Percentiles rank a stretch among this genome's conserved stretches.
These are phyloP conservation scores for Cydonia oblonga DNA, from an alignment of 331 rosid genomes.

Conservation along the genomic window DNA sequence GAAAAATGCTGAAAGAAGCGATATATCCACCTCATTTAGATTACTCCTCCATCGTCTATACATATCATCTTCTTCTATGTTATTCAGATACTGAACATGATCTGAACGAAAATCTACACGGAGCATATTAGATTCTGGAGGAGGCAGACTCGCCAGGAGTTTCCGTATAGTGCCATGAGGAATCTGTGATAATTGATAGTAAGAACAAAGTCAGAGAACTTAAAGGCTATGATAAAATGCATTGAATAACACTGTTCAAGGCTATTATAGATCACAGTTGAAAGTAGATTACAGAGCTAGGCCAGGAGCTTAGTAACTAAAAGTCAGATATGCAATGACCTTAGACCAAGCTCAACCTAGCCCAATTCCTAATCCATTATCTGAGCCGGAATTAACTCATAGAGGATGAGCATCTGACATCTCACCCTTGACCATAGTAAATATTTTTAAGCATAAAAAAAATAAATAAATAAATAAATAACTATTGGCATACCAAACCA, in stretches of 20 bases:
- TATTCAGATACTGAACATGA: slow-evolving; percentile 82
- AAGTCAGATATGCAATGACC: not conserved
- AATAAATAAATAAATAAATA: too few species aligned
- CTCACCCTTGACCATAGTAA: not conserved
- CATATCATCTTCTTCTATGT: slow-evolving; percentile 91
- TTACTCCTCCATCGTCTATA: slow-evolving; percentile 80
- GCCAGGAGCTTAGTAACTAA: not conserved
- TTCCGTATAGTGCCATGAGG: slow-evolving; percentile 54
- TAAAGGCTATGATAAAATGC: not conserved
- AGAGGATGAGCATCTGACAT: not conserved
- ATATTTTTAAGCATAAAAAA: not conserved
- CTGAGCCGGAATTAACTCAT: not conserved
- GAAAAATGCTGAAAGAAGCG: not conserved
- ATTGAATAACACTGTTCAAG: not conserved
- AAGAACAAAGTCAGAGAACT: not conserved
- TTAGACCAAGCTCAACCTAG: not conserved
- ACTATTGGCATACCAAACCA: not conserved
- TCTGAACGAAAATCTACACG: slow-evolving; percentile 89
- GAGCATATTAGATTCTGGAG: slow-evolving; percentile 61
- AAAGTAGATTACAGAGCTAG: not conserved
- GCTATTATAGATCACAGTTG: not conserved
- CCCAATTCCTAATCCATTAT: not conserved
- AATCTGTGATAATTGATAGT: slow-evolving; percentile 47
- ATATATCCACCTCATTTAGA: slow-evolving; percentile 58
- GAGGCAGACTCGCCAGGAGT: slow-evolving; percentile 72